phyloP scores from a whole-genome alignment of 495 filamentous ascomycete species.

The Penicillium dipodomyicola region DNA sequence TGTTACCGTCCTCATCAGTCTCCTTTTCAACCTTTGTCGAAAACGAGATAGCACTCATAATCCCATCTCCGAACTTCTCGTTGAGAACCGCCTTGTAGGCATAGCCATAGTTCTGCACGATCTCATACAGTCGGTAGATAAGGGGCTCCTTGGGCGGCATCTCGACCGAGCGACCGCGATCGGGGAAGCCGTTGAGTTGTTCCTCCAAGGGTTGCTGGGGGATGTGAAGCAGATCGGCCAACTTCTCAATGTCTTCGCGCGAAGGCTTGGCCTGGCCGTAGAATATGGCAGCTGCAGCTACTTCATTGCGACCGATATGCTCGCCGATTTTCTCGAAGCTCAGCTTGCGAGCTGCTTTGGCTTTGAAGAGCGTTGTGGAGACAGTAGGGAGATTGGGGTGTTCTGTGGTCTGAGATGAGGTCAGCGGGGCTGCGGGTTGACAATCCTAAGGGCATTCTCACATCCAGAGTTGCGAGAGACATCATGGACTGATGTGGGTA shows the following conservation, averaged over 20 bases:
- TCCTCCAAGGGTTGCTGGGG: slow-evolving; percentile 53
- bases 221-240: slow-evolving; percentile 66
- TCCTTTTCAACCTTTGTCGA: slow-evolving; percentile 95
- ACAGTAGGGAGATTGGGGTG: slow-evolving; percentile 62
- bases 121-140: slow-evolving; percentile 93
- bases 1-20: slow-evolving; percentile 74
- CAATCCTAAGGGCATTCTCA: slow-evolving; percentile 12
- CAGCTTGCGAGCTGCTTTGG: slow-evolving; percentile 71
- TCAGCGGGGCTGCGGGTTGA: slow-evolving; percentile 3
- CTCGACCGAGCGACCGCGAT: slow-evolving; percentile 77
- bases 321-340: slow-evolving; percentile 80
- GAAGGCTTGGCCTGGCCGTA: slow-evolving; percentile 88
- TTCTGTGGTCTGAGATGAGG: slow-evolving; percentile 33
- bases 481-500: slow-evolving; percentile 18
- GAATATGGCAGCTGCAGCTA: slow-evolving; percentile 89
- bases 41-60: slow-evolving; percentile 97
- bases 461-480: slow-evolving; percentile 46
- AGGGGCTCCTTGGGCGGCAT: slow-evolving; percentile 95
- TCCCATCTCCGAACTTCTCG: slow-evolving; percentile 98
- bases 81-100: slow-evolving; percentile 96
- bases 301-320: slow-evolving; percentile 78
- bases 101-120: slow-evolving; percentile 97
- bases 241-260: slow-evolving; percentile 69
- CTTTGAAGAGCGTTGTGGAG: slow-evolving; percentile 74
- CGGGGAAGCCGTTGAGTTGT: slow-evolving; percentile 71